Evolutionary conservation across 306 rosid genomes (phyloP), one percentile per base, ranked within the genome.

Genomic region (Rubus parviflorus): DNA sequence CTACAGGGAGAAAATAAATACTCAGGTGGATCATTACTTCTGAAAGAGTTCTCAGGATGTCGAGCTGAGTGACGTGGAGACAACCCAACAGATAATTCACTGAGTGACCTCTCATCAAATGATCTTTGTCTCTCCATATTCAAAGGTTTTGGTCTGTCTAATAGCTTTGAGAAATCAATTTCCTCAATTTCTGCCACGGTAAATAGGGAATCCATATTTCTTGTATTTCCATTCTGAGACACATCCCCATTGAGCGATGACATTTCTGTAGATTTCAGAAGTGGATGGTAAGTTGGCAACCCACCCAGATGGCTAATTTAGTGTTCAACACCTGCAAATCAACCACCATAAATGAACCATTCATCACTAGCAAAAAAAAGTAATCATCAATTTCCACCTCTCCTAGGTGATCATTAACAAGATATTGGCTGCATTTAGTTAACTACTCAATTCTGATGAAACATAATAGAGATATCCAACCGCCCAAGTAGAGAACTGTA

Each of bases 111-210:
- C 80, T 91, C 94, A 66, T 92, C 97, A 54, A 45, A 89, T 22
- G 98, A 94, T 77, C 90, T 86, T 72, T 89, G 86, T 79, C 94
- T 89, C 70, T 90, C 97, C 61, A 88, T 84, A 77, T 90, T 90
- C 86, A 89, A 35, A 72, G 82, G 10, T 83, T 90, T 90, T 66
- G 94, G 93, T 85, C 67, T 92, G n/a, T 90, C 87, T 54, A 86
- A 51, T 47, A 83, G 80, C 72, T 84, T 94, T 8, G 87, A 81
- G 84, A 93, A 81, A 84, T 86, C 89, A 79, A 75, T 40, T 75
- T 90, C 90, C 23, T 83, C 90, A 11, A 74, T 40, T 82, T 86
- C 94, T 25, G 82, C 52, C 47, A 78, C 88, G 3, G 51, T 23
- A 70, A 41, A 6, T 43, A 45, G 73, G 15, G 80, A 14, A 4